These are phyloP conservation scores for Lithospermum erythrorhizon DNA, from an alignment of 257 asterid genomes.

Conservation along the genomic window DNA sequence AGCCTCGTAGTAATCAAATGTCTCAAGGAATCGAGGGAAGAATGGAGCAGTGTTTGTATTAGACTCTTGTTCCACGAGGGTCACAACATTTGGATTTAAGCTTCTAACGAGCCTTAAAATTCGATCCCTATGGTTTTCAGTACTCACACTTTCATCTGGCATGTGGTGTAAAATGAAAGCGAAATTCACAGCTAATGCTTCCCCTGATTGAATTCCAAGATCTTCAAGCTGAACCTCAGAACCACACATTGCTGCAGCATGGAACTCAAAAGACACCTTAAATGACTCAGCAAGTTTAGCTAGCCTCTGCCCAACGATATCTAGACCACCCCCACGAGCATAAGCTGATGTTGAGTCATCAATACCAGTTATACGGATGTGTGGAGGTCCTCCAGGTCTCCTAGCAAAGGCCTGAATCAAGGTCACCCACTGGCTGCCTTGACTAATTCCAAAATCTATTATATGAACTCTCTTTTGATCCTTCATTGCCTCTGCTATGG, in stretches of 20 bases:
- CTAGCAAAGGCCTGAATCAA: constrained; percentile 37
- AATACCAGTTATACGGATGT: constrained; percentile 42
- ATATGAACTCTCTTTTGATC: constrained; percentile 59
- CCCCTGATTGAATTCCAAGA: constrained; percentile 45
- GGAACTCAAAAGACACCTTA: constrained; percentile 71
- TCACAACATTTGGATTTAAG: constrained; percentile 71
- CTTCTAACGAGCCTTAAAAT: constrained; percentile 61
- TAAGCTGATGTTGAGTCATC: constrained; percentile 58
- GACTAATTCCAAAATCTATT: constrained; percentile 85
- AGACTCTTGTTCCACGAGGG: constrained; percentile 81
- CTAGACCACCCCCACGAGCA: constrained; percentile 91
- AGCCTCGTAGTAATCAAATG: constrained; percentile 67
- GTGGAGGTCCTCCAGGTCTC: constrained; percentile 46
- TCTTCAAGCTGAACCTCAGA: constrained; percentile 46
- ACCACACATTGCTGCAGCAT: constrained; percentile 71
- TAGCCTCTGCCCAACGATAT: constrained; percentile 54
- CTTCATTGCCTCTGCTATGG: constrained; percentile 65
- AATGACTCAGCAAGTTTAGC: constrained; percentile 49
- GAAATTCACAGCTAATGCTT: constrained; percentile 79
- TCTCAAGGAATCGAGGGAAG: constrained; percentile 57
- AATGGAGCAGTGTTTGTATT: constrained; percentile 75
- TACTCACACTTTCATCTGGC: constrained; percentile 93
- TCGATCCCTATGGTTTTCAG: constrained; percentile 71
- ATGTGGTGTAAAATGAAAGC: constrained; percentile 85
- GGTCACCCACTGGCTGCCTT: constrained; percentile 88